Percentiles rank a stretch among this genome's conserved stretches.
These are phyloP conservation scores for Pharus latifolius DNA, from an alignment of 176 grass and related monocot species.

Conservation along the genomic window DNA sequence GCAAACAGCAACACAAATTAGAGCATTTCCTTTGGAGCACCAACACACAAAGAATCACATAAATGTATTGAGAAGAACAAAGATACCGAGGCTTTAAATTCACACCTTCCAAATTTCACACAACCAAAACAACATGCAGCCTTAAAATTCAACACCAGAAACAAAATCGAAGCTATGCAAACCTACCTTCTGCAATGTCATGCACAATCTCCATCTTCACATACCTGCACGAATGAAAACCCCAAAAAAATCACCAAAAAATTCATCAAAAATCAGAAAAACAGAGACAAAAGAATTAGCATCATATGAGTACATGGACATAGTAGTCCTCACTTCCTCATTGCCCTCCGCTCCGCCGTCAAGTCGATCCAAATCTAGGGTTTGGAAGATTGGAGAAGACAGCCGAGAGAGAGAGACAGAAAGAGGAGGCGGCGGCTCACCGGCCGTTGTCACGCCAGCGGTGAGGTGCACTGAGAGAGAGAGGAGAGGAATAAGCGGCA, in stretches of 20 bases:
- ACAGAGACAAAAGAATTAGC: background rate
- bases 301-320: background rate
- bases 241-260: background rate
- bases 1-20: background rate
- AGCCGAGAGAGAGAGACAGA: too few species aligned
- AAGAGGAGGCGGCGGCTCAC: too few species aligned
- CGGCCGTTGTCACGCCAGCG: too few species aligned
- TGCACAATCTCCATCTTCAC: slow-evolving; percentile 97
- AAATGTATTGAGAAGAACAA: background rate
- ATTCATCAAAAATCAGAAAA: background rate
- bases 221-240: slow-evolving; percentile 31
- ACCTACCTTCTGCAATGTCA: slow-evolving; percentile 86
- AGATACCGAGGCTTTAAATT: slow-evolving; percentile 14
- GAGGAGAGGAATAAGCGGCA: too few species aligned
- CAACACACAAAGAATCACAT: background rate
- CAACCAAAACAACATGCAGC: background rate
- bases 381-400: too few species aligned
- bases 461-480: too few species aligned
- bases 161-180: background rate
- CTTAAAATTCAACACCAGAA: background rate
- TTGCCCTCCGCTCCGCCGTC: too few species aligned
- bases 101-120: background rate
- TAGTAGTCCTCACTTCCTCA: background rate
- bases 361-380: too few species aligned
- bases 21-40: background rate